A percentile compares a stretch with the other conserved stretches of the same genome.
These are phyloP conservation scores for Leishmania guyanensis DNA, from an alignment of 208 protist genomes.

Conservation along the genomic window DNA sequence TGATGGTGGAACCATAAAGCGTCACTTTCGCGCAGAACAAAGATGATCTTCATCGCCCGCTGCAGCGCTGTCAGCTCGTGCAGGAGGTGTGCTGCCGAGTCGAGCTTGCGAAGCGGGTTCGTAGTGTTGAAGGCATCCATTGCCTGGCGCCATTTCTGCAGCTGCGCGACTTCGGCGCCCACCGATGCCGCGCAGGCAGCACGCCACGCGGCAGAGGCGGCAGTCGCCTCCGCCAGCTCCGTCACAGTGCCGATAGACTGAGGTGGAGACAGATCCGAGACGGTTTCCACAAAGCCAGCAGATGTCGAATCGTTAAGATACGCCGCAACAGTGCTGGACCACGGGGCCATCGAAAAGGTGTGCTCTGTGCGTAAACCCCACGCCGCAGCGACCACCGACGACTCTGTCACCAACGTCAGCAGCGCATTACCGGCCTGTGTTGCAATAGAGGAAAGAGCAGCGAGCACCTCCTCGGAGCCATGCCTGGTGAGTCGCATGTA, in stretches of 20 bases:
- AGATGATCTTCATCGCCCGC: conserved; percentile 37
- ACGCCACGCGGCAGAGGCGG: conserved; percentile 2
- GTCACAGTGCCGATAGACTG: conserved; percentile 5
- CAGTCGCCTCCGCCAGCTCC: conserved; percentile 14
- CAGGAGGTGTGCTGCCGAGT: conserved; percentile 27
- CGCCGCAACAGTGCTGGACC: conserved; percentile 8
- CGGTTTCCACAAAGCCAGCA: neutral
- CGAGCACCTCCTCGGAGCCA: conserved; percentile 40
- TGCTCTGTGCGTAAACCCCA: conserved; percentile 24
- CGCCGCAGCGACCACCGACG: conserved; percentile 28
- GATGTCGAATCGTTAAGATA: neutral
- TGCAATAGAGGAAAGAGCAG: conserved; percentile 29
- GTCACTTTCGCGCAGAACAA: conserved; percentile 54
- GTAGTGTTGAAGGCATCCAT: conserved; percentile 22
- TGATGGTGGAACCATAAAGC: conserved; percentile 40
- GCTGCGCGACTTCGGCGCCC: neutral
- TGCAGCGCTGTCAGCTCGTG: conserved; percentile 34
- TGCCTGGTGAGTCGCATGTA: conserved; percentile 36
- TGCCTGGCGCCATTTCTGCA: conserved; percentile 24
- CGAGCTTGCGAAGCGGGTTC: conserved; percentile 38
- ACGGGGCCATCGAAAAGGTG: conserved; percentile 21
- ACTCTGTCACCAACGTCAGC: conserved; percentile 41
- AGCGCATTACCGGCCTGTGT: conserved; percentile 36
- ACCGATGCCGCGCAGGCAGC: neutral
- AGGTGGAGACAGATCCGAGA: neutral